Evolutionary conservation across 1,284 basidiomycete genomes (phyloP).

Genomic region (Puccinia coronata): DNA sequence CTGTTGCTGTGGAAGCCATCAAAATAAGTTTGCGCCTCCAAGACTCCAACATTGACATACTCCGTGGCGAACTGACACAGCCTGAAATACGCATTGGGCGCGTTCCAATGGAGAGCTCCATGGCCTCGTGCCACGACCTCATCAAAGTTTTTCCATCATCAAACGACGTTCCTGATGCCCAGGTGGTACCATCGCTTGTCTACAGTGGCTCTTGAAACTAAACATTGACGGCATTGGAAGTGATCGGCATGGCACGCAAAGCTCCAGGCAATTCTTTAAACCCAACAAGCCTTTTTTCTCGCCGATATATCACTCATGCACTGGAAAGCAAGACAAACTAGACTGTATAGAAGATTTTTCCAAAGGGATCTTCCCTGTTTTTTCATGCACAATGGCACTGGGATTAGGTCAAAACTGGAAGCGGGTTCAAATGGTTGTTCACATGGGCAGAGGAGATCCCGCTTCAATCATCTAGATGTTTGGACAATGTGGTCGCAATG

Average conservation of each 20-base stretch:
- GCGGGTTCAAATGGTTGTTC: conserved; percentile 9
- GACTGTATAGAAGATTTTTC: neutral
- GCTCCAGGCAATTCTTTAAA: neutral
- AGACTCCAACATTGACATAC: too few relatives aligned
- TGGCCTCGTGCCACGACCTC: neutral
- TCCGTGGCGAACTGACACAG: neutral
- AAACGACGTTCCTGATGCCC: neutral
- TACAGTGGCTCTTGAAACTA: conserved; percentile 11
- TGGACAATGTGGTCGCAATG: conserved; percentile 1
- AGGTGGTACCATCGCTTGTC: conserved; percentile 8
- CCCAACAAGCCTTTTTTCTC: conserved; percentile 5
- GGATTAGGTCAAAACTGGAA: conserved; percentile 7
- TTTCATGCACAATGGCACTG: too few relatives aligned
- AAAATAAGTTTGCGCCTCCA: neutral
- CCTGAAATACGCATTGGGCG: conserved; percentile 1
- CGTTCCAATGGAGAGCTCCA: conserved; percentile 4
- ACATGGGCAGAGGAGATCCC: conserved; percentile 22
- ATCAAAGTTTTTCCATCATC: neutral
- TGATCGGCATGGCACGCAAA: neutral
- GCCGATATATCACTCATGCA: too few relatives aligned
- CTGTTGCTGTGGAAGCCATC: conserved; percentile 16
- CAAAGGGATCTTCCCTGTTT: too few relatives aligned
- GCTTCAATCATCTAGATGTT: conserved; percentile 3
- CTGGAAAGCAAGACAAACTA: too few relatives aligned
- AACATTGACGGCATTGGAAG: neutral